Evolutionary conservation across 2,329 filamentous ascomycete genomes (phyloP), one percentile per base, ranked within the genome.

Genomic region (Pseudocercospora macadamiae): DNA sequence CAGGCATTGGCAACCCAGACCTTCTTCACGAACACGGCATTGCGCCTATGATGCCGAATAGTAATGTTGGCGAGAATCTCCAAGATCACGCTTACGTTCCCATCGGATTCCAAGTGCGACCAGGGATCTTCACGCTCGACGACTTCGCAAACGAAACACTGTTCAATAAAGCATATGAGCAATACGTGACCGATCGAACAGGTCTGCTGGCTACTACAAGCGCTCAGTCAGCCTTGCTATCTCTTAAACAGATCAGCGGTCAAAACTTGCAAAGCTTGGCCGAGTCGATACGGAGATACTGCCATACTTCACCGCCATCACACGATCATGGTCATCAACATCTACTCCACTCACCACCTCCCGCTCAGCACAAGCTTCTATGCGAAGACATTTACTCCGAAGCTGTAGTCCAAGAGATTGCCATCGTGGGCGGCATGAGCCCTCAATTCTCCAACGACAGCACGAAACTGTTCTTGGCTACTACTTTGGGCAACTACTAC

Each of bases 1-100:
- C 84, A 0, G 86, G 86, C 0, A 77, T 89, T 28, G 86, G 86
- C 2, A 25, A 12, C 32, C 55, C 26, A 2, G 19, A 5, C 1
- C 9, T 44, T 3, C 39, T 44, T 3, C 6, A 3, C 5, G 21
- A 44, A 19, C 6, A 23, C 10, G 19, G 39, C 9, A 5, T 23
- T 9, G 3, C 16, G 1, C 4, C 16, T 3, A 6, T 42, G 3
- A 18, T 42, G 1, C 9, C 37, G 9, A 42, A 42, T 8, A 19
- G 10, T 6, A 42, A 42, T 7, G 18, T 42, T 21, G 37, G 37
- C 9, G 37, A 42, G 37, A 42, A 42, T 42, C 36, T 59, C 4
- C 57, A 57, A 44, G 58, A 60, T 48, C 48, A 60, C 49, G 47
- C 49, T 9, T 59, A 62, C 39, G 37, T 59, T 1, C 55, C 55